phyloP scores from a whole-genome alignment of 768 basidiomycete genomes.

The Clitopilus passeckerianus region DNA sequence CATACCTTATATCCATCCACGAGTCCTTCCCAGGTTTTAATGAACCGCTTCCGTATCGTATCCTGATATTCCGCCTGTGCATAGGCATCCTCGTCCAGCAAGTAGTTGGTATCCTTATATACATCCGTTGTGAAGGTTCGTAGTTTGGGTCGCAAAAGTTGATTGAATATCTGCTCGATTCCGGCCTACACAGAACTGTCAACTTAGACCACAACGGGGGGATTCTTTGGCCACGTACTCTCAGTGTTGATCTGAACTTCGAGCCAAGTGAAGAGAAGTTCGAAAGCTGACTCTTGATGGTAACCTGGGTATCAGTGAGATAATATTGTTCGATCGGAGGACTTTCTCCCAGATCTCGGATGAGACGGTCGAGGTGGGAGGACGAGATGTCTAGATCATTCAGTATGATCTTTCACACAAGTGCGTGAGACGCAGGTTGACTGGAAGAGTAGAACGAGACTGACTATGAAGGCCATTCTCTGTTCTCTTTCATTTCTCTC shows the following conservation, averaged over 20 bases:
- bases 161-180: conserved; percentile 93
- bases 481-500: conserved; percentile 84
- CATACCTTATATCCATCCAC: conserved; percentile 83
- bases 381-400: conserved; percentile 95
- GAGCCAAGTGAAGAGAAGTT: conserved; percentile 48
- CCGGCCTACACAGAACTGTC: conserved; percentile 47
- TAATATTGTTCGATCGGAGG: conserved; percentile 64
- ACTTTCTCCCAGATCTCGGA: conserved; percentile 56
- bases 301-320: conserved; percentile 46
- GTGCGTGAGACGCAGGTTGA: conserved; percentile 2
- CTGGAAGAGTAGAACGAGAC: conserved; percentile 21
- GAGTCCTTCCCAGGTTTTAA: conserved; percentile 81
- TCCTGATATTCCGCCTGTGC: conserved; percentile 82
- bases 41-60: conserved; percentile 82
- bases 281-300: conserved; percentile 42
- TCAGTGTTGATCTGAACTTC: conserved; percentile 69
- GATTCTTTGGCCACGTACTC: conserved; percentile 38
- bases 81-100: conserved; percentile 87
- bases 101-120: conserved; percentile 86
- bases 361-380: conserved; percentile 81
- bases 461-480: conserved; percentile 75
- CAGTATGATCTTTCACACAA: conserved; percentile 59
- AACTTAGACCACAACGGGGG: not conserved
- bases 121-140: conserved; percentile 81
- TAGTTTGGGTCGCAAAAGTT: conserved; percentile 82